Evolutionary conservation across 2,329 filamentous ascomycete species (phyloP).

Genomic region (Fusarium chaquense): DNA sequence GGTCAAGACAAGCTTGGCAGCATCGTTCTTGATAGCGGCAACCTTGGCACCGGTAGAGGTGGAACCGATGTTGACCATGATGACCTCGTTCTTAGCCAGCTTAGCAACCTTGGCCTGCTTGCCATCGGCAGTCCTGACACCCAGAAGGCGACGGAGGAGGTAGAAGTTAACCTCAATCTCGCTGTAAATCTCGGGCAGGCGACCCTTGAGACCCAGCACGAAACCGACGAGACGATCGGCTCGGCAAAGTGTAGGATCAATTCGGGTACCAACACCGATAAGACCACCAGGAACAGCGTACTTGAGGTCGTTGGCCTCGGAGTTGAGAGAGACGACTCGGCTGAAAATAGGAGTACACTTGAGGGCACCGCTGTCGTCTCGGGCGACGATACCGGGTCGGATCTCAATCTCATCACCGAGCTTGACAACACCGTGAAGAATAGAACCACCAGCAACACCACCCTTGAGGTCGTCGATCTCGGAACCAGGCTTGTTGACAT

Average conservation of each 20-base stretch:
- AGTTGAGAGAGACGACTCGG: slow-evolving; percentile 93
- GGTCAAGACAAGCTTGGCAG: slow-evolving; percentile 92
- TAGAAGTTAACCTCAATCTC: slow-evolving; percentile 99
- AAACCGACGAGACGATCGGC: slow-evolving; percentile 98
- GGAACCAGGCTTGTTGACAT: slow-evolving; percentile 99
- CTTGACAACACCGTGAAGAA: slow-evolving; percentile 96
- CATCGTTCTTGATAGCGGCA: slow-evolving; percentile 95
- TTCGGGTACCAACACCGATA: slow-evolving; percentile 97
- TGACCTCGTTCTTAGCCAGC: slow-evolving; percentile 96
- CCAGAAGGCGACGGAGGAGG: slow-evolving; percentile 90
- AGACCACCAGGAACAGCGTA: slow-evolving; percentile 97
- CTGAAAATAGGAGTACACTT: slow-evolving; percentile 98
- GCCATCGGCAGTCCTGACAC: slow-evolving; percentile 97
- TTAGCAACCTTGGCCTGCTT: slow-evolving; percentile 99
- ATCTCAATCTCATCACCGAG: slow-evolving; percentile 99
- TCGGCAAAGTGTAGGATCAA: slow-evolving; percentile 97
- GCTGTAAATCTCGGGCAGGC: slow-evolving; percentile 95
- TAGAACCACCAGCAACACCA: slow-evolving; percentile 96
- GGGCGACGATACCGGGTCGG: slow-evolving; percentile 96
- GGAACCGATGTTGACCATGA: slow-evolving; percentile 99
- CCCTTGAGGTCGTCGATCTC: slow-evolving; percentile 99
- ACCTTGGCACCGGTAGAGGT: slow-evolving; percentile 98
- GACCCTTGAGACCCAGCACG: slow-evolving; percentile 93
- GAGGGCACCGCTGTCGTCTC: slow-evolving; percentile 92
- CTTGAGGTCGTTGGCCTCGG: slow-evolving; percentile 97